Evolutionary conservation across 2,329 filamentous ascomycete genomes (phyloP).

Genomic region (Mycosphaerella sp.): DNA sequence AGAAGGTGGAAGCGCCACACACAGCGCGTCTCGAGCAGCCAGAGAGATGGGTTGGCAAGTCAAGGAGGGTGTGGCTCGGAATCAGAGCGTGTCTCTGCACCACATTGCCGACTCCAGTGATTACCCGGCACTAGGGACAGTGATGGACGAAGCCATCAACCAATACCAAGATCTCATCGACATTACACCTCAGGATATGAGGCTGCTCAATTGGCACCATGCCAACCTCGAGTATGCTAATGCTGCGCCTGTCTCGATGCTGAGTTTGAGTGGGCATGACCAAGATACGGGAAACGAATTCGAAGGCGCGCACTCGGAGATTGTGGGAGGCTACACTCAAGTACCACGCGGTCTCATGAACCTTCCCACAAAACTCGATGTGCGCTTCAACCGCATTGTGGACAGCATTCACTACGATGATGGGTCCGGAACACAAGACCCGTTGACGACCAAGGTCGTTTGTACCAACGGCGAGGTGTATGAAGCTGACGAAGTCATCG

Average conservation of each 20-base stretch:
- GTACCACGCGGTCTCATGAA: slow-evolving; percentile 80
- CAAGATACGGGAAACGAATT: slow-evolving; percentile 98
- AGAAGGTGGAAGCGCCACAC: slow-evolving; percentile 61
- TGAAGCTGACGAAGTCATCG: slow-evolving; percentile 83
- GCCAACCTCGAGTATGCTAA: slow-evolving; percentile 98
- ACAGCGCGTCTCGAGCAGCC: slow-evolving; percentile 70
- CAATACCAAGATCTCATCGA: slow-evolving; percentile 82
- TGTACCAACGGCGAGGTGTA: slow-evolving; percentile 71
- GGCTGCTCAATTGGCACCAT: slow-evolving; percentile 95
- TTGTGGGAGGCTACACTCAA: slow-evolving; percentile 89
- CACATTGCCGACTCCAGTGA: slow-evolving; percentile 54
- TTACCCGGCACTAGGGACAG: slow-evolving; percentile 74
- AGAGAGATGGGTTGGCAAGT: slow-evolving; percentile 77
- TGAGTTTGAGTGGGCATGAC: slow-evolving; percentile 90
- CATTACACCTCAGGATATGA: slow-evolving; percentile 76
- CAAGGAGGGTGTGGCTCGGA: slow-evolving; percentile 53
- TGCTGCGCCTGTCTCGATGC: slow-evolving; percentile 74
- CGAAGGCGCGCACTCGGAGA: slow-evolving; percentile 87
- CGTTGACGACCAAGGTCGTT: slow-evolving; percentile 54
- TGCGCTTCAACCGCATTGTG: slow-evolving; percentile 67
- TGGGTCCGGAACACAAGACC: slow-evolving; percentile 24
- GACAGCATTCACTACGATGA: slow-evolving; percentile 60
- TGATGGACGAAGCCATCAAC: slow-evolving; percentile 82
- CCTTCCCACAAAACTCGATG: slow-evolving; percentile 67
- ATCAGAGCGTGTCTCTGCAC: slow-evolving; percentile 57